Conservation (phyloP, 1,284 basidiomycete genomes). For the Blastosporella zonata region DNA sequence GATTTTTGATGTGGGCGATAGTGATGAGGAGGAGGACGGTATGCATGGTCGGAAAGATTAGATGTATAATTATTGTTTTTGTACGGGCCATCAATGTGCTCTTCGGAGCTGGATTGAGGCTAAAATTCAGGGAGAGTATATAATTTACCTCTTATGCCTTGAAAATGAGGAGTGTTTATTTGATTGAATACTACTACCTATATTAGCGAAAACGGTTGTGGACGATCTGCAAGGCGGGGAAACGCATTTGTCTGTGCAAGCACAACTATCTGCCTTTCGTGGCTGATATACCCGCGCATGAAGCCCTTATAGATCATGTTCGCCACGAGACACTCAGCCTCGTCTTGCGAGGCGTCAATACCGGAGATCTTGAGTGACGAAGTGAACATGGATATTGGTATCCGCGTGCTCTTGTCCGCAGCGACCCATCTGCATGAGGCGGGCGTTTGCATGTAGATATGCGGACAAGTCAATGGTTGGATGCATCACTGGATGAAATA, state of each 20-base stretch:
- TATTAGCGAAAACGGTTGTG: conserved; percentile 47
- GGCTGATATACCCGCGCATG: conserved; percentile 94
- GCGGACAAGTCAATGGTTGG: conserved; percentile 2
- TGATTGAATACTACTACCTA: conserved; percentile 11
- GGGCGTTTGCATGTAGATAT: neutral
- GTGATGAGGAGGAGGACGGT: conserved; percentile 43
- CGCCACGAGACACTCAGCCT: conserved; percentile 92
- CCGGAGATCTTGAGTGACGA: conserved; percentile 67
- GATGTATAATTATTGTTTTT: conserved; percentile 8
- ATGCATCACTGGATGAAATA: conserved; percentile 1
- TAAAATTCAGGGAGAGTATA: too few relatives aligned
- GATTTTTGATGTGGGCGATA: conserved; percentile 51
- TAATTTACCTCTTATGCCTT: neutral
- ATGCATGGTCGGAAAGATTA: conserved; percentile 9
- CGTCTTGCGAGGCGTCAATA: conserved; percentile 61
- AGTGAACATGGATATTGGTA: conserved; percentile 78
- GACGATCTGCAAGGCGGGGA: conserved; percentile 63
- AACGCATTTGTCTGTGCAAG: conserved; percentile 82
- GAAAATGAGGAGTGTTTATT: neutral
- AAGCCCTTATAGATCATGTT: conserved; percentile 94
- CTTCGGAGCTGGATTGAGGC: too few relatives aligned
- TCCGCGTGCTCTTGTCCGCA: conserved; percentile 66
- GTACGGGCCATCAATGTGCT: neutral
- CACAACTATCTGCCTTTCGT: conserved; percentile 92
- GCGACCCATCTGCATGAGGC: conserved; percentile 67